Evolutionary conservation across 306 rosid species (phyloP), one percentile per base, ranked within the genome.

Genomic region (Dryas alaskensis): DNA sequence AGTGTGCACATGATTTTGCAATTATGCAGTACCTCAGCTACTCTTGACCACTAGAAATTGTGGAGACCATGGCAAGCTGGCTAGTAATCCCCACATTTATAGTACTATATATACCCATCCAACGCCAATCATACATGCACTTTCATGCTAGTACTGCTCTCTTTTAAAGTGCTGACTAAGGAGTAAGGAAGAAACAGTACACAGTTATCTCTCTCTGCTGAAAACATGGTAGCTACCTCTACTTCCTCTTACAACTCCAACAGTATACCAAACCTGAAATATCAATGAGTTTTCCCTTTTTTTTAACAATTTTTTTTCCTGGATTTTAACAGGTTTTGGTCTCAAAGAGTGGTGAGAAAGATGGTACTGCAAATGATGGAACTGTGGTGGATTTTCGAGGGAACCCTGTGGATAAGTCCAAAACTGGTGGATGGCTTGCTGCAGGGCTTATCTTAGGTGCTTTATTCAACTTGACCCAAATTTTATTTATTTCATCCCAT

Each of bases 391-490:
- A 94, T 84, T 91, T 81, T 72, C 76, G 92, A 61, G 97, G 97
- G 14, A 72, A 79, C 5, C 91, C 89, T 0, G 89, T 67, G 0
- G 92, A 91, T 74, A 94, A 89, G 68, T 77, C 86, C 25, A 89
- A 81, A 68, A 88, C 92, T 10, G 97, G 98, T 2, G 90, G 97
- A 46, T 94, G 98, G 98, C 79, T 91, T 63, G 97, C 87, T 55
- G 96, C 97, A 57, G 97, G 96, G 67, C 92, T 94, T 60, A 90
- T 87, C 81, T 85, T 94, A 90, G 96, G 98, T 94, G 45, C 73
- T 79, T 67, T 12, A 31, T 57, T 72, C 25, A 17, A 40, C 16
- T 40, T 8, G 9, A 42, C 39, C 50, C 17, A 45, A 25, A 8
- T 1, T 48, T 12, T 54, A 55, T 53, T 10, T 4, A 10, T 3